Conservation (phyloP, 1,284 basidiomycete genomes). For the Ceratobasidium sp. region DNA sequence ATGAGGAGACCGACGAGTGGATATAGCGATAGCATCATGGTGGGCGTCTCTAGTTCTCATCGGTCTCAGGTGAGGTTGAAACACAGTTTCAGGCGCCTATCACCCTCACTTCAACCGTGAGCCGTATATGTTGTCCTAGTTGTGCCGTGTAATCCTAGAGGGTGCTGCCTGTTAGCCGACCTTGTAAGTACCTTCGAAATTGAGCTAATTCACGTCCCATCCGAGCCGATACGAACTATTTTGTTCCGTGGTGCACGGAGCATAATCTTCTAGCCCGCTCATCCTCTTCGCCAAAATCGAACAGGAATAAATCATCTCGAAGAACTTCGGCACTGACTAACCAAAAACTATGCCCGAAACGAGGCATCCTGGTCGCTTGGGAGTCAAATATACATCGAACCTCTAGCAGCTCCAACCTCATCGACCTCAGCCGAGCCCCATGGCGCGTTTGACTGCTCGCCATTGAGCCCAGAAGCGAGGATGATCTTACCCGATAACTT, state of each 20-base stretch:
- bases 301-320: background rate
- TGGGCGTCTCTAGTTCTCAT: background rate
- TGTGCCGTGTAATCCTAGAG: background rate
- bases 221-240: background rate
- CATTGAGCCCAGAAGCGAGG: background rate
- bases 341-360: background rate
- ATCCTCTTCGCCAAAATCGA: background rate
- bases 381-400: background rate
- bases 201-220: background rate
- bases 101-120: background rate
- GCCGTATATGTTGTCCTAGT: background rate
- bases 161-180: background rate
- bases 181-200: background rate
- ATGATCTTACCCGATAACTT: background rate
- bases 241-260: background rate
- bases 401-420: background rate
- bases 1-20: background rate
- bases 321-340: constrained; percentile 1
- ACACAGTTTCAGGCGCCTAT: background rate
- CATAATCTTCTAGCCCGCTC: background rate
- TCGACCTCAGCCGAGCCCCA: constrained; percentile 10
- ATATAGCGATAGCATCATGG: background rate
- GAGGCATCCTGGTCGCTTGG: background rate
- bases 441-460: background rate
- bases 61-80: constrained; percentile 21